A percentile compares a stretch with the other conserved stretches of the same genome.
Evolutionary conservation across 2,329 filamentous ascomycete genomes (phyloP).

Genomic region (Microsporum canis): DNA sequence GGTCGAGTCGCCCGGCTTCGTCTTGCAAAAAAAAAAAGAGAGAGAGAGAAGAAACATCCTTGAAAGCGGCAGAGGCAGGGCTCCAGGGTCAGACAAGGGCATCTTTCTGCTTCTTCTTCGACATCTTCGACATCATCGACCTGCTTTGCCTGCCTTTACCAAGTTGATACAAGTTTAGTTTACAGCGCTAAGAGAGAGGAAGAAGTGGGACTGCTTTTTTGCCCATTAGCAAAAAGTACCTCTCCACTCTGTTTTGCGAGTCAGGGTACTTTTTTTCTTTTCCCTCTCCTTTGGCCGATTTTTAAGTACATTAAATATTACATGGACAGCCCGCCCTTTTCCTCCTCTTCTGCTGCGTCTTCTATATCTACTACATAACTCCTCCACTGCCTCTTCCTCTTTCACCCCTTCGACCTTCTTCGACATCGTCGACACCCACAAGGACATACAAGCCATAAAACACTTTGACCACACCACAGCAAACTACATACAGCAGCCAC

Average conservation of each 20-base stretch:
- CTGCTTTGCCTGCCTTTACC: background rate
- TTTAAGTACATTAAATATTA: background rate
- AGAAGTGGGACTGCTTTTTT: too few species aligned
- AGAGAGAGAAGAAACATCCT: background rate
- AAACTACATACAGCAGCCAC: too few species aligned
- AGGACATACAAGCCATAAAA: too few species aligned
- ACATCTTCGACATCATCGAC: background rate
- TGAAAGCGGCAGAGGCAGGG: background rate
- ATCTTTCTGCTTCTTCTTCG: background rate
- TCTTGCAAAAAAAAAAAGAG: background rate
- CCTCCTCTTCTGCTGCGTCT: background rate
- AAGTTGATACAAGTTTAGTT: background rate
- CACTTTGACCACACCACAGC: too few species aligned
- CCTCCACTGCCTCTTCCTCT: too few species aligned
- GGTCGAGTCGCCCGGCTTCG: background rate
- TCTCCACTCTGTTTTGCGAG: slow-evolving; percentile 2
- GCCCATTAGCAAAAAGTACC: background rate
- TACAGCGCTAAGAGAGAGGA: background rate
- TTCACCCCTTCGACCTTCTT: too few species aligned
- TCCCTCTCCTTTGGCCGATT: background rate
- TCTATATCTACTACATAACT: too few species aligned
- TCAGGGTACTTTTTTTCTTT: background rate
- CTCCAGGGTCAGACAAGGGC: background rate
- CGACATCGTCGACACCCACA: too few species aligned
- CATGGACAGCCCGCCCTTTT: background rate